A percentile compares a stretch with the other conserved stretches of the same genome.
Conservation (phyloP, 192 early-diverging fungal species). For the Mortierella claussenii region DNA sequence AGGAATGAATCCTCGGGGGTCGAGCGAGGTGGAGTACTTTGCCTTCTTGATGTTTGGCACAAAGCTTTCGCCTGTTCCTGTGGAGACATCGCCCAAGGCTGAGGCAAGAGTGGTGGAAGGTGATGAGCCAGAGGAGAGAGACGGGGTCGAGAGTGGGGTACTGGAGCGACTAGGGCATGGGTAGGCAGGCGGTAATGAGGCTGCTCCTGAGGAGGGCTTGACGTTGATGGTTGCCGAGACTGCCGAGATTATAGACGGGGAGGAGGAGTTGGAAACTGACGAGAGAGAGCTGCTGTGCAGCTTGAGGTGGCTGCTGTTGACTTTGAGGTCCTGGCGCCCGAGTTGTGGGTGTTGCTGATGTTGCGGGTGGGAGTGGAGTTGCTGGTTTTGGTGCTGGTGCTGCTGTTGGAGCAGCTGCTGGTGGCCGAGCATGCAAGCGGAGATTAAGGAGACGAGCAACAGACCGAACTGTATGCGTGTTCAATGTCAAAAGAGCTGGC, state of each 20-base stretch:
- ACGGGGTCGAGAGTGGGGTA: conserved; percentile 16
- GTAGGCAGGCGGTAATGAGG: conserved; percentile 40
- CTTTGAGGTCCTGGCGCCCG: conserved; percentile 13
- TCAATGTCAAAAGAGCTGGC: neutral
- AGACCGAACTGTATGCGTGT: neutral
- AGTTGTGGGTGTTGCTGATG: conserved; percentile 19
- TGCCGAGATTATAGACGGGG: conserved; percentile 13
- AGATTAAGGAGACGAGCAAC: neutral
- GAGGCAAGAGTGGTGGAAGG: conserved; percentile 17
- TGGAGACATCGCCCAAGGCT: conserved; percentile 19
- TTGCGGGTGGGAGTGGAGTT: conserved; percentile 9
- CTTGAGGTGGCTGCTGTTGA: conserved; percentile 1
- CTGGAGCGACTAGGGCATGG: conserved; percentile 33
- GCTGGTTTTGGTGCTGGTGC: conserved; percentile 35
- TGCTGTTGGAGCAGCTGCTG: conserved; percentile 54
- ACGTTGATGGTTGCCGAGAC: conserved; percentile 12
- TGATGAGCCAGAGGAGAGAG: conserved; percentile 28
- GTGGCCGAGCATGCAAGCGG: conserved; percentile 46
- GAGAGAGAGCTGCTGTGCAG: conserved; percentile 11
- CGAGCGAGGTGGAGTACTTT: conserved; percentile 71
- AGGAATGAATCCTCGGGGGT: conserved; percentile 69
- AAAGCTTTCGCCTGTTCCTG: conserved; percentile 39
- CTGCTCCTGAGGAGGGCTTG: conserved; percentile 12
- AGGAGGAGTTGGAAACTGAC: conserved; percentile 21
- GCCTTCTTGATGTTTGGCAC: conserved; percentile 61